Conservation (phyloP, 306 rosid species). For the Quercus alba region DNA sequence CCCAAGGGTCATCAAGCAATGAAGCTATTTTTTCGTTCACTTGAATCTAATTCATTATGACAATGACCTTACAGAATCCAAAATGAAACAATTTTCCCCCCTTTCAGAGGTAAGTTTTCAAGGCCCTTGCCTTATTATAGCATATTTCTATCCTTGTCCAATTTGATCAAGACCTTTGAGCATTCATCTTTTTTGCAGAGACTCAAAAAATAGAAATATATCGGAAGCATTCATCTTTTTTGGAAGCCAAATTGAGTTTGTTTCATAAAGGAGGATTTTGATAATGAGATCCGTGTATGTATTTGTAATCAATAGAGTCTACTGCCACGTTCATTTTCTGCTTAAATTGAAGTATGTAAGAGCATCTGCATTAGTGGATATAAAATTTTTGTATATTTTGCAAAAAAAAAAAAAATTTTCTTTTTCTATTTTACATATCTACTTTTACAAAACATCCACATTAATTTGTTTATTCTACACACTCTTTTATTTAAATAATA, state of each 20-base stretch:
- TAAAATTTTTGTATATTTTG: no score
- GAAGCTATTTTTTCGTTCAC: not conserved
- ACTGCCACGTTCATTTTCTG: not conserved
- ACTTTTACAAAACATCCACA: no score
- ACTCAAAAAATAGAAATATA: not conserved
- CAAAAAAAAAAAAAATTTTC: no score
- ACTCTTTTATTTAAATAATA: no score
- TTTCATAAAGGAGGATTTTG: not conserved
- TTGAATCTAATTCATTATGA: not conserved
- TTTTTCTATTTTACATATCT: no score
- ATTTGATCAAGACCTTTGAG: not conserved
- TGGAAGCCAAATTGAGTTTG: not conserved
- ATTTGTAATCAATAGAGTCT: not conserved
- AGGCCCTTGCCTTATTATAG: not conserved
- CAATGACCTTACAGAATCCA: not conserved
- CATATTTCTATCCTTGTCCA: not conserved
- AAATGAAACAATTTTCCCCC: not conserved
- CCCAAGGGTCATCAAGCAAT: slow-evolving; percentile 24
- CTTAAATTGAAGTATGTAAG: not conserved
- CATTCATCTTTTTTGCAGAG: not conserved
- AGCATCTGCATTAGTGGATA: no score
- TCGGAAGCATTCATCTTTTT: not conserved
- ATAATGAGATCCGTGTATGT: not conserved
- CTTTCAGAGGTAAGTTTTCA: not conserved
- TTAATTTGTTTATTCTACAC: no score